Evolutionary conservation across 441 rosid species (phyloP).

Genomic region (Manihot esculenta): DNA sequence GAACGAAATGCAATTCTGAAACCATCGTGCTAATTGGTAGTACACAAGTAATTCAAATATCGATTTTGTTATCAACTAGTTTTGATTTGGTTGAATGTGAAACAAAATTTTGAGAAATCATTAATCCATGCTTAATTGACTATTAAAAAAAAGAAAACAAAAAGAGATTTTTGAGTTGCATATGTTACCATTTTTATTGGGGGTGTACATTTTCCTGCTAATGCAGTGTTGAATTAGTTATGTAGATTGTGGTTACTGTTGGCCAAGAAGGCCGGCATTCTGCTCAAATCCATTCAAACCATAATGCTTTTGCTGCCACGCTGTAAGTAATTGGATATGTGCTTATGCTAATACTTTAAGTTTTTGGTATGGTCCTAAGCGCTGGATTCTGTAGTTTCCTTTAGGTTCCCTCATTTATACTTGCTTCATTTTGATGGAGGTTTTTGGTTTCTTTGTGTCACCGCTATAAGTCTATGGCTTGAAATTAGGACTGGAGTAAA

Average conservation of each 20-base stretch:
- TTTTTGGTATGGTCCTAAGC: no score
- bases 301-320: no score
- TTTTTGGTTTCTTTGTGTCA: no score
- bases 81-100: neutral
- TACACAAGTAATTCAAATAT: neutral
- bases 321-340: no score
- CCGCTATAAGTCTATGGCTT: no score
- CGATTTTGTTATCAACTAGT: neutral
- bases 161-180: neutral
- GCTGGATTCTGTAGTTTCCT: no score
- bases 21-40: neutral
- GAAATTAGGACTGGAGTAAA: neutral
- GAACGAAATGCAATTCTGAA: neutral
- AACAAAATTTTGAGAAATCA: neutral
- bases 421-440: no score
- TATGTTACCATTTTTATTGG: neutral
- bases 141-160: no score
- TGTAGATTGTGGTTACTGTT: neutral
- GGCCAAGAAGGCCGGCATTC: no score
- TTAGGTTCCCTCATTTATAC: no score
- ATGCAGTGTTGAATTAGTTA: neutral
- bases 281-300: no score
- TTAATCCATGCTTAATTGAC: neutral
- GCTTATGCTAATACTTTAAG: no score
- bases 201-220: neutral